Conservation (phyloP, 129 eudicot genomes). For the Flaveria trinervia region DNA sequence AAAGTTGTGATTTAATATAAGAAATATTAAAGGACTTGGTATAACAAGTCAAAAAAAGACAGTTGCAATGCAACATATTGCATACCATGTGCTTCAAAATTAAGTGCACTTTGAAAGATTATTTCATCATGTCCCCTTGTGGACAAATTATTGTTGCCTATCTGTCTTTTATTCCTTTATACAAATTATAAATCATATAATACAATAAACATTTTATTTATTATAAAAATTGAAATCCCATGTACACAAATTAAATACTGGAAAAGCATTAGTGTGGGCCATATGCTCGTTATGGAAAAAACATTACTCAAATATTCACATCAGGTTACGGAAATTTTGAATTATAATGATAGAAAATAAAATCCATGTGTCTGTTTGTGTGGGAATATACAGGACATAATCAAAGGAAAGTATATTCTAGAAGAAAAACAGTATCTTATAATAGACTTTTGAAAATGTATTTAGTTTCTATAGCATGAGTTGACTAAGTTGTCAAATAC, state of each 20-base stretch:
- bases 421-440: not conserved
- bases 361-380: not conserved
- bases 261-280: constrained; percentile 7
- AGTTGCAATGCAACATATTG: constrained; percentile 20
- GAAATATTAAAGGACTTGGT: not conserved
- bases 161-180: constrained; percentile 35
- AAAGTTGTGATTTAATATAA: not conserved
- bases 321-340: not conserved
- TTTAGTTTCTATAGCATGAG: not conserved
- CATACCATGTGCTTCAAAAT: constrained; percentile 34
- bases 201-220: constrained; percentile 13
- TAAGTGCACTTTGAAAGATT: constrained; percentile 35
- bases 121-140: constrained; percentile 38
- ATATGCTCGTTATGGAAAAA: not conserved
- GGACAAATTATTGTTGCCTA: constrained; percentile 36
- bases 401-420: not conserved
- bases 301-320: not conserved
- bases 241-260: not conserved
- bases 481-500: not conserved
- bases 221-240: not conserved
- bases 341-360: not conserved
- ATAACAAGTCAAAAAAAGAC: constrained; percentile 19
- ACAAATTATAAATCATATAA: constrained; percentile 32
- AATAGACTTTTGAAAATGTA: not conserved
- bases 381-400: not conserved